Evolutionary conservation across 331 rosid species (phyloP).

Genomic region (Erythrophleum ivorense): DNA sequence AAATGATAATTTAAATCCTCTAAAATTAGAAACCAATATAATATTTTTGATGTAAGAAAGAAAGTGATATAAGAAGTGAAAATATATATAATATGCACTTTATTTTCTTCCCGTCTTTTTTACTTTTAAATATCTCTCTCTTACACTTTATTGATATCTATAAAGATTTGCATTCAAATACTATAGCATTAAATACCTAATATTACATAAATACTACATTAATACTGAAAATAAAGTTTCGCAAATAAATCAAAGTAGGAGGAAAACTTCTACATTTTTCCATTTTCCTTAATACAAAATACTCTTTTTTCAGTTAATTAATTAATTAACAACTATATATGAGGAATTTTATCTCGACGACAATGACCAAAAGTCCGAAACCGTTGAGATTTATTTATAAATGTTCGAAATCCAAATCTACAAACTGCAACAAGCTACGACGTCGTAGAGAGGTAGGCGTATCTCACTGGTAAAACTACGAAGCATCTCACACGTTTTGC

Average conservation of each 20-base stretch:
- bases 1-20: too few species aligned
- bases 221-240: neutral
- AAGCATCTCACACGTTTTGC: slow-evolving; percentile 2
- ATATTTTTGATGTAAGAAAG: too few species aligned
- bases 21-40: too few species aligned
- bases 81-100: too few species aligned
- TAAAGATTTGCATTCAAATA: too few species aligned
- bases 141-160: too few species aligned
- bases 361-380: neutral
- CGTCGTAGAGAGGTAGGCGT: neutral
- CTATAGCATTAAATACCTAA: too few species aligned
- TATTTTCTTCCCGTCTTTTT: too few species aligned
- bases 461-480: neutral
- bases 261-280: neutral
- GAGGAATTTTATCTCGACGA: neutral
- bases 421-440: neutral
- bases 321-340: neutral
- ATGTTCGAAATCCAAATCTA: neutral
- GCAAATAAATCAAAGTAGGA: neutral
- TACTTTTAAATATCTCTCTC: too few species aligned
- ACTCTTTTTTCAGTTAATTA: neutral
- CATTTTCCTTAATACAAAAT: neutral
- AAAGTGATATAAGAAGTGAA: too few species aligned
- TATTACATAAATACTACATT: too few species aligned
- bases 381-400: slow-evolving; percentile 11